Conservation (phyloP, 495 filamentous ascomycete genomes). For the Aspergillus carlsbadensis region DNA sequence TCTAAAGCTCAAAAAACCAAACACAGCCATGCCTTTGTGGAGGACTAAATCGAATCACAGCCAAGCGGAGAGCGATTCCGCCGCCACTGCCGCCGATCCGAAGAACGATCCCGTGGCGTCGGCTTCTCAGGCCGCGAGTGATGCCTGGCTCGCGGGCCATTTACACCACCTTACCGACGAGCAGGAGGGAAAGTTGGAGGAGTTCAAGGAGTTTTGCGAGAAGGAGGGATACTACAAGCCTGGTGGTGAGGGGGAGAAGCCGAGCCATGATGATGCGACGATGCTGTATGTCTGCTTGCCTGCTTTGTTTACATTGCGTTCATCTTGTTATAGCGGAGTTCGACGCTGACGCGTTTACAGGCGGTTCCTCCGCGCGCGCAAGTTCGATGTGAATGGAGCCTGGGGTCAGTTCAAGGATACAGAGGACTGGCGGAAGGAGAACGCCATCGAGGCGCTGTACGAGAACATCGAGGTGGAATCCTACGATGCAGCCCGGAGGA, state of each 20-base stretch:
- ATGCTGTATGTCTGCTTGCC: slow-evolving; percentile 58
- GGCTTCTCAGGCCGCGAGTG: slow-evolving; percentile 40
- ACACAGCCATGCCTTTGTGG: slow-evolving; percentile 32
- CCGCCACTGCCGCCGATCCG: slow-evolving; percentile 26
- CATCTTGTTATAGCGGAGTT: not conserved
- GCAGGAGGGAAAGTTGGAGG: slow-evolving; percentile 61
- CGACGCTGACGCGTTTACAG: slow-evolving; percentile 36
- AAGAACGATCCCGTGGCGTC: slow-evolving; percentile 45
- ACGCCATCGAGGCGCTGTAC: slow-evolving; percentile 70
- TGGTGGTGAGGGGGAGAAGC: slow-evolving; percentile 33
- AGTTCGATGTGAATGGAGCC: slow-evolving; percentile 69
- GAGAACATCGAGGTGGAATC: slow-evolving; percentile 77
- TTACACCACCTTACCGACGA: slow-evolving; percentile 67
- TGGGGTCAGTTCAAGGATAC: slow-evolving; percentile 85
- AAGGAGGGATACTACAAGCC: slow-evolving; percentile 66
- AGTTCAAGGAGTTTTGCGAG: slow-evolving; percentile 66
- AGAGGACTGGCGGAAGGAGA: slow-evolving; percentile 80
- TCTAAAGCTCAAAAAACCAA: not conserved
- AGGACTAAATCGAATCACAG: slow-evolving; percentile 35
- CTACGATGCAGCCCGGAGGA: slow-evolving; percentile 72
- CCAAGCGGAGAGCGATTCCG: slow-evolving; percentile 30
- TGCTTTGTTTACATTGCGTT: not conserved
- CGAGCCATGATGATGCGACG: slow-evolving; percentile 79
- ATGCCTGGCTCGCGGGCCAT: slow-evolving; percentile 59
- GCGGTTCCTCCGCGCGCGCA: slow-evolving; percentile 77